Conservation (phyloP, 805 yeast species). For the Kluyveromyces wickerhamii region DNA sequence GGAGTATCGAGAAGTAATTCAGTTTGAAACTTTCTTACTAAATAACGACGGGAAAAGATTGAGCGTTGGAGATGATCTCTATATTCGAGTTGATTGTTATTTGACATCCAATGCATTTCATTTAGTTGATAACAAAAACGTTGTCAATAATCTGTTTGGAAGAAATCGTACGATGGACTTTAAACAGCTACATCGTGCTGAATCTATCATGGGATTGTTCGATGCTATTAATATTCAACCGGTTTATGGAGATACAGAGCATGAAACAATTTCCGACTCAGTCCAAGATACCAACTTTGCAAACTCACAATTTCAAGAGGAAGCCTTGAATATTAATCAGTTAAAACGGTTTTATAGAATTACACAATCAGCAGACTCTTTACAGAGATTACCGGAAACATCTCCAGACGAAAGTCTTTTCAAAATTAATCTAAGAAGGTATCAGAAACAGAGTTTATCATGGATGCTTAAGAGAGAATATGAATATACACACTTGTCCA, state of each 20-base stretch:
- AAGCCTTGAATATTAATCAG: conserved; percentile 59
- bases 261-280: conserved; percentile 25
- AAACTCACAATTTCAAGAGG: conserved; percentile 20
- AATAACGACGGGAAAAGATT: conserved; percentile 43
- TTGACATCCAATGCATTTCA: conserved; percentile 34
- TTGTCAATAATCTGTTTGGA: conserved; percentile 36
- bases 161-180: conserved; percentile 35
- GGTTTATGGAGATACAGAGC: conserved; percentile 10
- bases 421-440: conserved; percentile 52
- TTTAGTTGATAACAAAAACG: conserved; percentile 11
- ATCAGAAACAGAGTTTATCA: conserved; percentile 77
- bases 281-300: conserved; percentile 7
- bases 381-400: conserved; percentile 54
- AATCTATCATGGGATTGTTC: conserved; percentile 48
- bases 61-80: conserved; percentile 69
- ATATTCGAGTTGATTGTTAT: conserved; percentile 60
- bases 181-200: conserved; percentile 41
- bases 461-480: conserved; percentile 86
- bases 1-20: conserved; percentile 44
- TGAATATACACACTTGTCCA: conserved; percentile 34
- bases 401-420: conserved; percentile 45
- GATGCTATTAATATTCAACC: conserved; percentile 35
- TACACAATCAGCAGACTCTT: conserved; percentile 54
- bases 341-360: conserved; percentile 64
- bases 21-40: conserved; percentile 51